Base-by-base conservation (phyloP, 352 stramenopile genomes). In the Globisporangium paroecandrum region DNA sequence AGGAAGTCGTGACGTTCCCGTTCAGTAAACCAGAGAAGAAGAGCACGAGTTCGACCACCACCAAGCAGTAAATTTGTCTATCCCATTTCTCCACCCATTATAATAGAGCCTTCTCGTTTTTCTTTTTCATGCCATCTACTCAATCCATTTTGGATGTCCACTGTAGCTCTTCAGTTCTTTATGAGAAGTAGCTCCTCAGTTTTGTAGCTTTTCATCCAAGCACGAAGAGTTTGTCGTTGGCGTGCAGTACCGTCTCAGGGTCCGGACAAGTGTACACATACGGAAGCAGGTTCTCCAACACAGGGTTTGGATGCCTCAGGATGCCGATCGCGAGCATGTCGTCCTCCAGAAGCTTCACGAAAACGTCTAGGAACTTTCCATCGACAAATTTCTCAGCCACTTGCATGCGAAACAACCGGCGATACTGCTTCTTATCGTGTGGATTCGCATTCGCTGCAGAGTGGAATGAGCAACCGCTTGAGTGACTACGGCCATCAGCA, bases 181-280 rank as follows among this genome's bases (percentile, higher is more conserved):
- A 43, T 43, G 2, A 9, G 32, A 13, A 9, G 32, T 36, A 36
- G 32, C 32, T 38, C 32, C 32, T 38, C 32, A 38, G 32, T n/a
- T 57, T 9, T 29, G 53, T n/a, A 58, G 54, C 27, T 59, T 6
- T 24, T 73, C 58, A 87, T 3, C 79, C 72, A 4, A 92, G 64
- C 4, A 92, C 65, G 24, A 90, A 90, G 25, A 92, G 54, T 0
- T 68, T 66, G 63, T 92, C 84, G n/a, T 78, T 76, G 6, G 71
- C 64, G 56, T 89, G 78, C 55, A 92, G 64, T 22, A 72, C 69
- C 8, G 76, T 82, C 34, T 83, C 72, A 2, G 71, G 65, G 5
- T 70, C 56, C 13, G 84, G 81, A n/a, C 79, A 88, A 22, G 84
- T 90, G 68, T 85, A 85, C 43, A 90, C 84, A 58, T 80, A 90